Evolutionary conservation across 2,329 filamentous ascomycete genomes (phyloP).

Genomic region (Dactylellina haptotyla): DNA sequence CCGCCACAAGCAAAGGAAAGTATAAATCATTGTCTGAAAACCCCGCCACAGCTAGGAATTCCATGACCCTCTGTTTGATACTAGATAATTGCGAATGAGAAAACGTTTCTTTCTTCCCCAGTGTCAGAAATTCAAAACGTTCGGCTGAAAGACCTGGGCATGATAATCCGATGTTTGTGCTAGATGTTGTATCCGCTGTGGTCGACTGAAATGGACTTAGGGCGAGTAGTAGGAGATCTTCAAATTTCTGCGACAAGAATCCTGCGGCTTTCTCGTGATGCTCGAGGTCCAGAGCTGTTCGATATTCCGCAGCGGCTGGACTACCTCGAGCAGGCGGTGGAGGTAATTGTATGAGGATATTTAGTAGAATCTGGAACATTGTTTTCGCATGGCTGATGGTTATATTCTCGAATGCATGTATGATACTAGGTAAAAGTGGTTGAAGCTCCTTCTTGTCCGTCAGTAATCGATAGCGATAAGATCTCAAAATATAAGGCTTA

Average conservation of each 20-base stretch:
- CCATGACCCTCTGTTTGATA: conserved; percentile 74
- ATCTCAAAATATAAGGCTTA: conserved; percentile 42
- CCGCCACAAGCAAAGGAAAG: conserved; percentile 82
- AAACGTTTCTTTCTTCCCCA: conserved; percentile 74
- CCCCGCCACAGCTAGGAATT: conserved; percentile 82
- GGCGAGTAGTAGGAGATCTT: conserved; percentile 78
- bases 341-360: conserved; percentile 42
- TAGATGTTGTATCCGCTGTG: neutral
- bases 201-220: conserved; percentile 59
- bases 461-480: neutral
- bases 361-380: conserved; percentile 49
- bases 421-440: conserved; percentile 31
- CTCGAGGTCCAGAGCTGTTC: conserved; percentile 68
- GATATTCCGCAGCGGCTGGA: conserved; percentile 58
- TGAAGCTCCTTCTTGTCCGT: conserved; percentile 30
- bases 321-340: conserved; percentile 33
- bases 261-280: conserved; percentile 25
- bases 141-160: conserved; percentile 70
- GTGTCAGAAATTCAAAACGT: conserved; percentile 76
- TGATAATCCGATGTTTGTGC: neutral
- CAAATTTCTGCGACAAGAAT: conserved; percentile 79
- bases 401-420: conserved; percentile 51
- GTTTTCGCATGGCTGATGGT: conserved; percentile 31
- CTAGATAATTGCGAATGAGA: conserved; percentile 63
- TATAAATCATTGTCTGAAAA: conserved; percentile 87